These are phyloP conservation scores for Saccharomycopsis lassenensis DNA, from an alignment of 805 yeast species.

Conservation along the genomic window DNA sequence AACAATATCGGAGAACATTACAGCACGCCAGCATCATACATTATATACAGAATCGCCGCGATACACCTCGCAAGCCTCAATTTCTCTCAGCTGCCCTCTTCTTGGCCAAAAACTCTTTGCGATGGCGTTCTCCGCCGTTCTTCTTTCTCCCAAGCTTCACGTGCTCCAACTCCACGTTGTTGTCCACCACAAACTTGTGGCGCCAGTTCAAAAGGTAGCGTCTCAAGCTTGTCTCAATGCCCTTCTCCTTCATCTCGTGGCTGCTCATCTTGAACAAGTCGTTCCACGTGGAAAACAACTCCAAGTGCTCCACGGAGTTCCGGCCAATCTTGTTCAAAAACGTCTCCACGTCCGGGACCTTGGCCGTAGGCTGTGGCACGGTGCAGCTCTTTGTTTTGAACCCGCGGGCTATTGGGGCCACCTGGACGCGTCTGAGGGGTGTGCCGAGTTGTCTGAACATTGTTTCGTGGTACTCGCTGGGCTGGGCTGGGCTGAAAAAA, in stretches of 20 bases:
- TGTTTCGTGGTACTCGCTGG: too few relatives aligned
- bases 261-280: constrained; percentile 50
- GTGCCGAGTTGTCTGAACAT: neutral
- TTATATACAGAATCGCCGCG: too few relatives aligned
- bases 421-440: neutral
- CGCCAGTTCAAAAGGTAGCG: constrained; percentile 66
- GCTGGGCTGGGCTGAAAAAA: too few relatives aligned
- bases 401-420: neutral
- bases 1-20: too few relatives aligned
- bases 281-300: constrained; percentile 59
- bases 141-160: constrained; percentile 59
- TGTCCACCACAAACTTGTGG: constrained; percentile 35
- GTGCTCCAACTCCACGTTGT: constrained; percentile 37
- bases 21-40: too few relatives aligned
- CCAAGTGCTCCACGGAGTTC: constrained; percentile 53
- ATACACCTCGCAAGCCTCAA: too few relatives aligned
- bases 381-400: too few relatives aligned
- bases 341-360: constrained; percentile 57
- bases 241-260: constrained; percentile 54
- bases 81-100: constrained; percentile 44
- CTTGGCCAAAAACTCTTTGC: constrained; percentile 54
- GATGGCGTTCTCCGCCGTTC: constrained; percentile 81
- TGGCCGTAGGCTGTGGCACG: constrained; percentile 40
- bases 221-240: constrained; percentile 63
- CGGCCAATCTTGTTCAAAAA: constrained; percentile 78